Evolutionary conservation across 1,284 basidiomycete species (phyloP), one percentile per base, ranked within the genome.

Genomic region (Sanghuangporus baumii): DNA sequence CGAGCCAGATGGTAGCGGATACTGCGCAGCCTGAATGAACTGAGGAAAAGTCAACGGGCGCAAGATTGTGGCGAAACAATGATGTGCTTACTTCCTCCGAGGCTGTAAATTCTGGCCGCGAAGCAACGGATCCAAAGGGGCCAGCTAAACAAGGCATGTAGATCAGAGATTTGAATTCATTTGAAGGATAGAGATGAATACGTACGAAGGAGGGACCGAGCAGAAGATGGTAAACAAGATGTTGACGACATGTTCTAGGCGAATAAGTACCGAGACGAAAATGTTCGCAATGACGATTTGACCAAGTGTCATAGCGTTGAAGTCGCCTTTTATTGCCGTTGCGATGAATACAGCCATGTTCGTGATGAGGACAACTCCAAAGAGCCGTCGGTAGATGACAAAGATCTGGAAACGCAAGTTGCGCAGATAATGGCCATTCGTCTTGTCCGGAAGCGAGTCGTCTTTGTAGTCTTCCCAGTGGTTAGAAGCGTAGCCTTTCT

Each of bases 21-120:
- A 80, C 75, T 7, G 79, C 82, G 66, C 78, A 79, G 36, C 83
- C 83, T 6, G 82, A 83, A 68, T 85, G 84, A 31, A 84, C 76
- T 76, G 59, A 11, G 20, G 23, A 20, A 6, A n/a, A 34, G n/a
- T 67, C 37, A 66, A 64, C 46, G 26, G 57, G 31, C 59, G 50
- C 52, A 65, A 14, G 51, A 55, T 43, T 52, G 7, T 40, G 55
- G n/a, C 8, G 48, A 58, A 38, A 57, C 18, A 63, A 23, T 50
- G 23, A 7, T 23, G 26, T n/a, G 70, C 74, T 70, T 65, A 75
- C 74, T 63, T 47, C 83, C 82, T 36, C 81, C 82, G 55, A 84
- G 81, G 62, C 83, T 81, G 65, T 84, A 84, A 0, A 84, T 81
- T 47, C 81, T 74, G 31, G 81, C 83, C 63, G 76, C 78, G 12